A percentile compares a stretch with the other conserved stretches of the same genome.
Evolutionary conservation across 192 early-diverging fungal species (phyloP).

Genomic region (Umbelopsis isabellina): DNA sequence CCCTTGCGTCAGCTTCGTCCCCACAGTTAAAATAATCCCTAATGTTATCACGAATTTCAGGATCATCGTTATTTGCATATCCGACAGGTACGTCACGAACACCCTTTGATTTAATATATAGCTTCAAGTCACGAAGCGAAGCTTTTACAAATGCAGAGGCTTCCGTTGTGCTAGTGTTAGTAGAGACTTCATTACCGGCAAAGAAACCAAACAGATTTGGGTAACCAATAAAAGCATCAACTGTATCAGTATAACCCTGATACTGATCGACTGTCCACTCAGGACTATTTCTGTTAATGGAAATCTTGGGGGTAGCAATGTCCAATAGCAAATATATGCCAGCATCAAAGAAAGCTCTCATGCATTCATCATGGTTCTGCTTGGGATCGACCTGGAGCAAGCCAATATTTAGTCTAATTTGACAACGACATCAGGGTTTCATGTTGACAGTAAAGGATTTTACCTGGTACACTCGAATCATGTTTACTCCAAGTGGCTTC

Average conservation of each 20-base stretch:
- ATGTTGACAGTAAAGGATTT: neutral
- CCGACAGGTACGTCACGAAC: conserved; percentile 64
- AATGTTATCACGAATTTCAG: conserved; percentile 62
- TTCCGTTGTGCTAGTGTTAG: conserved; percentile 58
- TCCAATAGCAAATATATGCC: conserved; percentile 76
- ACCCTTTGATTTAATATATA: conserved; percentile 53
- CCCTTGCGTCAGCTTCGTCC: conserved; percentile 45
- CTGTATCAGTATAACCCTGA: conserved; percentile 56
- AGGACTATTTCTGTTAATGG: conserved; percentile 66
- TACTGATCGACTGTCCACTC: conserved; percentile 57
- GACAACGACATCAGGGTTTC: neutral
- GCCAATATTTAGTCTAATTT: neutral
- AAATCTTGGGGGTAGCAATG: conserved; percentile 55
- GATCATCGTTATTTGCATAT: conserved; percentile 73
- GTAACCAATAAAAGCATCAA: conserved; percentile 66
- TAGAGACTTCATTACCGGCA: conserved; percentile 76
- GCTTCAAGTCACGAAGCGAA: conserved; percentile 65
- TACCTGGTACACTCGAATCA: conserved; percentile 74
- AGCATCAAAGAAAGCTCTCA: conserved; percentile 59
- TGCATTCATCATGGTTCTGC: conserved; percentile 67
- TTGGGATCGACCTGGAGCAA: conserved; percentile 52
- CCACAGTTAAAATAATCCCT: conserved; percentile 73
- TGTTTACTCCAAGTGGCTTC: conserved; percentile 68
- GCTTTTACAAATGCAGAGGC: conserved; percentile 71
- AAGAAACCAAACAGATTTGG: conserved; percentile 68